Conservation (phyloP, 2,329 filamentous ascomycete genomes). For the Colletotrichum siamense region DNA sequence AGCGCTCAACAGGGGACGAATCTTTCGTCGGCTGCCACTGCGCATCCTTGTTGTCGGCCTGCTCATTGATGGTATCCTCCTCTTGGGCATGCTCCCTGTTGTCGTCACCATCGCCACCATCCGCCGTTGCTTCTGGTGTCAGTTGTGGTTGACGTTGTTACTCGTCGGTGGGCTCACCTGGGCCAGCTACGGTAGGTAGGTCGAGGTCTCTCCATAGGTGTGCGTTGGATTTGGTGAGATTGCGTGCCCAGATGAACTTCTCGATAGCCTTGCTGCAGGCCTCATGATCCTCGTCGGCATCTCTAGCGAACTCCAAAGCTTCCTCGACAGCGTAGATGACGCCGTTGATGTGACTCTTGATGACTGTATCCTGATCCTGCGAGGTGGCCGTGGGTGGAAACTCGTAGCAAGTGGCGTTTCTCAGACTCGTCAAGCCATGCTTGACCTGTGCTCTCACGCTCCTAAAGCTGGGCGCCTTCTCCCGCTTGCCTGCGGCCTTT, state of each 20-base stretch:
- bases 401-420: background rate
- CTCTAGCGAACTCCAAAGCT: background rate
- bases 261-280: background rate
- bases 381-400: background rate
- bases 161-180: background rate
- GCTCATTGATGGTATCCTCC: background rate
- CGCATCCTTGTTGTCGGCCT: background rate
- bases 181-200: background rate
- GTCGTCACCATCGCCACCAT: background rate
- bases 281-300: background rate
- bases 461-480: background rate
- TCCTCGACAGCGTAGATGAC: conserved; percentile 1
- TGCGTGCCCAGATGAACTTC: background rate
- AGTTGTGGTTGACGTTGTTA: background rate
- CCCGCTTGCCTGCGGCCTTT: background rate
- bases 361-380: background rate
- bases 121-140: background rate
- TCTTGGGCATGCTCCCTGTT: background rate
- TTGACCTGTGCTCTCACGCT: background rate
- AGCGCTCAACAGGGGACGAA: too few species aligned
- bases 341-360: background rate
- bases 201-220: background rate
- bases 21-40: too few species aligned
- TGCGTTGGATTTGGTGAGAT: background rate
- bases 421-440: background rate